phyloP scores from a whole-genome alignment of 192 early-diverging fungal genomes.

The Rhizoclosmatium globosum region DNA sequence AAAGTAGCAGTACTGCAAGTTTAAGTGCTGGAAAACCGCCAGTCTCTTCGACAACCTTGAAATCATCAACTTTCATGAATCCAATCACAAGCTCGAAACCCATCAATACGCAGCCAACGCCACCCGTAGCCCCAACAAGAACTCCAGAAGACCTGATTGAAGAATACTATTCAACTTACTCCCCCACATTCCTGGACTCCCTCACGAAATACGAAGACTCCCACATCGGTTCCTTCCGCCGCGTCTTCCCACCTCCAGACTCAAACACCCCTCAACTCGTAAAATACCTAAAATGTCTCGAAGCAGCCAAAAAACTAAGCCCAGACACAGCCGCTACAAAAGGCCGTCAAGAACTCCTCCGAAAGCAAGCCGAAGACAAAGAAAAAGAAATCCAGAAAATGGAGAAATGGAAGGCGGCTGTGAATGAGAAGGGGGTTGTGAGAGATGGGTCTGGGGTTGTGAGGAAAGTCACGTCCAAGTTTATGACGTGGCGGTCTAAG shows the following conservation, averaged over 20 bases:
- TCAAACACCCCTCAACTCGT: slow-evolving; percentile 4
- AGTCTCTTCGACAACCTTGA: background rate
- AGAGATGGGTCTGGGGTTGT: slow-evolving; percentile 9
- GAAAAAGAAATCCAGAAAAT: background rate
- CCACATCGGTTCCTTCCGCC: slow-evolving; percentile 48
- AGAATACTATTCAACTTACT: background rate
- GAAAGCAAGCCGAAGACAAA: background rate
- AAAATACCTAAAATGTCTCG: slow-evolving; percentile 31
- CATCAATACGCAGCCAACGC: background rate
- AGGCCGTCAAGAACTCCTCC: slow-evolving; percentile 5
- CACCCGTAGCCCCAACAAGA: no score
- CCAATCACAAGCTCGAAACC: background rate
- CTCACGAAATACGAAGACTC: slow-evolving; percentile 45
- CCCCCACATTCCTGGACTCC: background rate
- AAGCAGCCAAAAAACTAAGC: background rate
- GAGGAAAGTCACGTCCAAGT: slow-evolving; percentile 13
- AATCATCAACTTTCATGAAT: background rate
- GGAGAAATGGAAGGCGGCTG: background rate
- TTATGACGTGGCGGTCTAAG: slow-evolving; percentile 18
- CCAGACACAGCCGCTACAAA: slow-evolving; percentile 23
- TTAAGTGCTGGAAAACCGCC: background rate
- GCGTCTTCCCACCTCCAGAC: slow-evolving; percentile 56
- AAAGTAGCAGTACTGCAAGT: background rate
- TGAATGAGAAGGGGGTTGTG: slow-evolving; percentile 4
- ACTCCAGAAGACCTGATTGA: slow-evolving; percentile 17